Evolutionary conservation across 495 filamentous ascomycete genomes (phyloP).

Genomic region (Paragyromitra xinjiangensis): DNA sequence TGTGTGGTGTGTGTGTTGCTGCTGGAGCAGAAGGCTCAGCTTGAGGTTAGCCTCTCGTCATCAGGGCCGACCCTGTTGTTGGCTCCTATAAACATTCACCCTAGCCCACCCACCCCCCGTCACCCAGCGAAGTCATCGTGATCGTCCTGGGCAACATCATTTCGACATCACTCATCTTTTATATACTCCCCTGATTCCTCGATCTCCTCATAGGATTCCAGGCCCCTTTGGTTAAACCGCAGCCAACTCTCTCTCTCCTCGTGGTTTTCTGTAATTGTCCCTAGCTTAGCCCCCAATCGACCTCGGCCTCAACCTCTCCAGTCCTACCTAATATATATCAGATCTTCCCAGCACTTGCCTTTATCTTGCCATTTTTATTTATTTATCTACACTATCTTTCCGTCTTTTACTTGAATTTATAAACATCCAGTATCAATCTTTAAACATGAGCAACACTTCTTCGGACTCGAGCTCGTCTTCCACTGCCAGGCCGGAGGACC

Average conservation of each 20-base stretch:
- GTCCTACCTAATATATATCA: constrained; percentile 39
- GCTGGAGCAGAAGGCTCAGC: constrained; percentile 51
- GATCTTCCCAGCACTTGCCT: constrained; percentile 31
- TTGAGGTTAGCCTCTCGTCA: constrained; percentile 54
- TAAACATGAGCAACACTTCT: constrained; percentile 56
- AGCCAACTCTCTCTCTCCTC: constrained; percentile 40
- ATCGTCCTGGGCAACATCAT: constrained; percentile 55
- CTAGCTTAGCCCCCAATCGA: constrained; percentile 30
- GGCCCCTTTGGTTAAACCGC: constrained; percentile 33
- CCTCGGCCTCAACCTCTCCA: constrained; percentile 29
- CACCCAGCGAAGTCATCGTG: constrained; percentile 54
- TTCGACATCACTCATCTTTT: constrained; percentile 56
- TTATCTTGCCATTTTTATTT: constrained; percentile 20
- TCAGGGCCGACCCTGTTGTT: constrained; percentile 50
- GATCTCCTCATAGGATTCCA: constrained; percentile 42
- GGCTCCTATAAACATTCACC: constrained; percentile 55
- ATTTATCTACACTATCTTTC: neutral
- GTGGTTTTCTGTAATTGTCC: constrained; percentile 38
- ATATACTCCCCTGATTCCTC: constrained; percentile 54
- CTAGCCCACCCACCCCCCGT: constrained; percentile 49
- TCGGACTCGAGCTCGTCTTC: constrained; percentile 56
- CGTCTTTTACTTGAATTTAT: neutral
- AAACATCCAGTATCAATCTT: constrained; percentile 25
- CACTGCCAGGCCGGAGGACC: constrained; percentile 72
- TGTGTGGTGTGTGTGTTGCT: constrained; percentile 27